Evolutionary conservation across 2,329 filamentous ascomycete genomes (phyloP).

Genomic region (Penicillium sp.): DNA sequence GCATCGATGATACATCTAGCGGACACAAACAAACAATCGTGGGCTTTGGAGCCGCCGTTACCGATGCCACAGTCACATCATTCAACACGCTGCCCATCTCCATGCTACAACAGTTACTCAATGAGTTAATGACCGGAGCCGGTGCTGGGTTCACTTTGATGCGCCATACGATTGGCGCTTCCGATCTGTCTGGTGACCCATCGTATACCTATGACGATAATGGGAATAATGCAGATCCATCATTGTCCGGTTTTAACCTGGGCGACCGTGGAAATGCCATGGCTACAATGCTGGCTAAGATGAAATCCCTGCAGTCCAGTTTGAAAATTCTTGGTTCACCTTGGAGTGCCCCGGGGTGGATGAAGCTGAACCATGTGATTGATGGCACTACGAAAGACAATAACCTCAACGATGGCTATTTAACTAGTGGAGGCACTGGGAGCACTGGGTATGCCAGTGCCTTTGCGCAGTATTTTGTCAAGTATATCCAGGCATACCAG

Average conservation of each 20-base stretch:
- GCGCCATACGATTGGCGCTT: constrained; percentile 42
- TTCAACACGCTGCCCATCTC: constrained; percentile 33
- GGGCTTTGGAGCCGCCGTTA: constrained; percentile 41
- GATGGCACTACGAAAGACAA: constrained; percentile 30
- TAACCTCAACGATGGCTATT: constrained; percentile 31
- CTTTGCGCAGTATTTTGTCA: constrained; percentile 38
- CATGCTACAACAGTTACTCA: constrained; percentile 30
- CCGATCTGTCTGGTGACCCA: constrained; percentile 34
- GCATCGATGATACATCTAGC: constrained; percentile 25
- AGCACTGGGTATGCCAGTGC: constrained; percentile 33
- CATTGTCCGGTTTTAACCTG: constrained; percentile 32
- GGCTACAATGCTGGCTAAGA: constrained; percentile 37
- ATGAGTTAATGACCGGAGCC: constrained; percentile 33
- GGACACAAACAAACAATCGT: constrained; percentile 30
- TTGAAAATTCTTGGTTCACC: constrained; percentile 38
- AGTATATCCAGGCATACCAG: constrained; percentile 39
- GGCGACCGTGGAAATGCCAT: constrained; percentile 38
- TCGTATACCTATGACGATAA: constrained; percentile 43
- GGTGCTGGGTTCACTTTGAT: constrained; percentile 41
- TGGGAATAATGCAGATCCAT: constrained; percentile 31
- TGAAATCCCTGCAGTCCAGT: constrained; percentile 35
- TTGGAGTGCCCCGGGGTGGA: constrained; percentile 43
- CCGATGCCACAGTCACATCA: constrained; percentile 38
- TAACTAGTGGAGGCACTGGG: constrained; percentile 24
- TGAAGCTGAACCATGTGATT: constrained; percentile 40